A percentile compares a stretch with the other conserved stretches of the same genome.
phyloP scores from a whole-genome alignment of 2,329 filamentous ascomycete genomes.

The Aspergillus hortae region DNA sequence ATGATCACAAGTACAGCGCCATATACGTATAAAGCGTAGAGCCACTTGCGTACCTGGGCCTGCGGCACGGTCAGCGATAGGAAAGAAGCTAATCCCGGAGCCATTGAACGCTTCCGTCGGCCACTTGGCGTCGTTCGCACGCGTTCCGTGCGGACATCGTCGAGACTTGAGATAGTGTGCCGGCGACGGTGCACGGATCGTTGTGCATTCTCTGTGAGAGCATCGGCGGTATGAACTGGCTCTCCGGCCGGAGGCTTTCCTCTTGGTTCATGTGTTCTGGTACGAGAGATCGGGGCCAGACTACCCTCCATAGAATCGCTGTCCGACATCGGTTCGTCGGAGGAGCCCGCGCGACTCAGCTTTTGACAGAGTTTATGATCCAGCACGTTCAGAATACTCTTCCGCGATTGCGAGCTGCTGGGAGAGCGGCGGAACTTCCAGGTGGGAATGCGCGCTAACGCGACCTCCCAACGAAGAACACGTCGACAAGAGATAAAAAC shows the following conservation, averaged over 20 bases:
- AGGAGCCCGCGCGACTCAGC: conserved; percentile 41
- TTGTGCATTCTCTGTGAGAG: conserved; percentile 18
- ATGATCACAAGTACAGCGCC: conserved; percentile 62
- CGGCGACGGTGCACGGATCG: conserved; percentile 25
- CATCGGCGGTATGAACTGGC: conserved; percentile 21
- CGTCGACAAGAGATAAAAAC: conserved; percentile 70
- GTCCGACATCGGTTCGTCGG: conserved; percentile 35
- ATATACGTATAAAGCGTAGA: conserved; percentile 80
- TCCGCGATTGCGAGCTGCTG: conserved; percentile 32
- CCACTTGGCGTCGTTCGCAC: conserved; percentile 56
- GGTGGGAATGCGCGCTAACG: conserved; percentile 80
- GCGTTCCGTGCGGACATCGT: conserved; percentile 27
- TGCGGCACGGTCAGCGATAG: conserved; percentile 76
- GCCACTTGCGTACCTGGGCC: conserved; percentile 72
- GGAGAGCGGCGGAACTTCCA: conserved; percentile 74
- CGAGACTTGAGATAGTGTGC: conserved; percentile 53
- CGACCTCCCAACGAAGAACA: conserved; percentile 78
- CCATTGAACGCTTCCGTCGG: conserved; percentile 62
- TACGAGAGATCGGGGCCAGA: conserved; percentile 34
- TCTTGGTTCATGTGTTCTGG: conserved; percentile 17
- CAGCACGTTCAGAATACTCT: conserved; percentile 39
- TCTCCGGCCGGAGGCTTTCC: conserved; percentile 13
- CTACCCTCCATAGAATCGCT: conserved; percentile 30
- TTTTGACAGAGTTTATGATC: conserved; percentile 47
- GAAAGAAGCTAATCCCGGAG: conserved; percentile 66